Base-by-base conservation (phyloP, 2,329 filamentous ascomycete genomes). In the Colletotrichum camelliae region DNA sequence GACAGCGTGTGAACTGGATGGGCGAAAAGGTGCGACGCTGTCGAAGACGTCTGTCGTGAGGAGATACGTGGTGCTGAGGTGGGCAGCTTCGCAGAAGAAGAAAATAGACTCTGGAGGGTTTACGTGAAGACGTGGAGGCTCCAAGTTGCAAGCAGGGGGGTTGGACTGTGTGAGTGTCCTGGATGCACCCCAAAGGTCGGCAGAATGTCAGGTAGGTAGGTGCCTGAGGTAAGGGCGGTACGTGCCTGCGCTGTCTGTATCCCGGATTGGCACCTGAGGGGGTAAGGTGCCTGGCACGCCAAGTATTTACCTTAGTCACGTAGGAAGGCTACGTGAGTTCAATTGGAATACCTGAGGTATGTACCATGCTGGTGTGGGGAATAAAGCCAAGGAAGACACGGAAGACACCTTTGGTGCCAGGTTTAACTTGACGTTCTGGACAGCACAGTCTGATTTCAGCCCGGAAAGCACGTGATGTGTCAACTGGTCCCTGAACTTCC, bases 41-140 rank as follows among this genome's bases (percentile, higher is more conserved):
- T 71, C 48, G 58, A 8, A 33, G 61, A 35, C 55, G 68, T 61
- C 60, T 61, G 55, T 55, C 31, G 61, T 70, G 21, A 31, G 39
- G n/a, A 35, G 31, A 31, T 35, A 35, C 12, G 35, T 67, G 33
- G 57, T 70, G 33, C 52, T 68, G 66, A 24, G 33, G 52, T 21
- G 18, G 37, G 48, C 52, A 74, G 68, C 61, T 72, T 67, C 68
- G 35, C 27, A 55, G 52, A 66, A 55, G 72, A 62, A 75, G 68
- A 75, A 72, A 75, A 37, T 72, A 67, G 72, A 62, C 37, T 67
- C 52, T 55, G 55, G 55, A 48, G n/a, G 61, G 39, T 75, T 35
- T 72, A 72, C 68, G 72, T 75, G 72, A 75, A 58, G 72, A 75
- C 61, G 72, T 72, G 68, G 68, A 75, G 72, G 72, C 72, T 75